These are phyloP conservation scores for Theileria sp. DNA, from an alignment of 169 alveolate species.

Conservation along the genomic window DNA sequence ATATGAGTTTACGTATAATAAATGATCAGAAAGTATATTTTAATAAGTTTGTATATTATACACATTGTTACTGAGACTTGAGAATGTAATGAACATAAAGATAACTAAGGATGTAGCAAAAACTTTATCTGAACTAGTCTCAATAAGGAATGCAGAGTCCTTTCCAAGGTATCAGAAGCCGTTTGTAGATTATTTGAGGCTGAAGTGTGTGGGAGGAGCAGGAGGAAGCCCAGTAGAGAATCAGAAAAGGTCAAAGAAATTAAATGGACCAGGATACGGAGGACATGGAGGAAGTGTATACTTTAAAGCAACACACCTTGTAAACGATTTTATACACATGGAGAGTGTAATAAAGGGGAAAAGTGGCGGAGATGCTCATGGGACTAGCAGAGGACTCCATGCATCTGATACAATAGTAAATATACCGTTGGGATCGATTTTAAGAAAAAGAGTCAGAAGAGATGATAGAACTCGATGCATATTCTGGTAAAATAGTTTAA, in stretches of 20 bases:
- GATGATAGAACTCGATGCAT: constrained; percentile 31
- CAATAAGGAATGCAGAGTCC: constrained; percentile 51
- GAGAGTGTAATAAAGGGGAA: constrained; percentile 67
- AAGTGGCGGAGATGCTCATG: constrained; percentile 73
- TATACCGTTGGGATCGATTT: constrained; percentile 76
- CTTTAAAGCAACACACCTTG: constrained; percentile 68
- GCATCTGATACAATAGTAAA: constrained; percentile 58
- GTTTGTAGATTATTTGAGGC: constrained; percentile 72
- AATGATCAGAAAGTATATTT: background rate
- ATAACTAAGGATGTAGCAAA: constrained; percentile 21
- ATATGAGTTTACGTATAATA: background rate
- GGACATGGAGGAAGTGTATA: constrained; percentile 80
- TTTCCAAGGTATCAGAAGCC: constrained; percentile 72
- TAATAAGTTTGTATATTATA: background rate
- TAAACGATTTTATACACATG: constrained; percentile 69
- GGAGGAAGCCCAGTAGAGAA: constrained; percentile 76
- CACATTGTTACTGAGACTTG: background rate
- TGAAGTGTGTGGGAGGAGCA: constrained; percentile 70
- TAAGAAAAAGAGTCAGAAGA: constrained; percentile 71
- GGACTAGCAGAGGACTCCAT: constrained; percentile 77
- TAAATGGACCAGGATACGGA: constrained; percentile 79
- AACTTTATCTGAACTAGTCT: constrained; percentile 42
- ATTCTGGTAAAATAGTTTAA: constrained; percentile 37
- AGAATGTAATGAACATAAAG: constrained; percentile 19
- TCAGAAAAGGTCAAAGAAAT: constrained; percentile 62